phyloP scores from a whole-genome alignment of 2,329 filamentous ascomycete species.

The Sporothrix brasiliensis region DNA sequence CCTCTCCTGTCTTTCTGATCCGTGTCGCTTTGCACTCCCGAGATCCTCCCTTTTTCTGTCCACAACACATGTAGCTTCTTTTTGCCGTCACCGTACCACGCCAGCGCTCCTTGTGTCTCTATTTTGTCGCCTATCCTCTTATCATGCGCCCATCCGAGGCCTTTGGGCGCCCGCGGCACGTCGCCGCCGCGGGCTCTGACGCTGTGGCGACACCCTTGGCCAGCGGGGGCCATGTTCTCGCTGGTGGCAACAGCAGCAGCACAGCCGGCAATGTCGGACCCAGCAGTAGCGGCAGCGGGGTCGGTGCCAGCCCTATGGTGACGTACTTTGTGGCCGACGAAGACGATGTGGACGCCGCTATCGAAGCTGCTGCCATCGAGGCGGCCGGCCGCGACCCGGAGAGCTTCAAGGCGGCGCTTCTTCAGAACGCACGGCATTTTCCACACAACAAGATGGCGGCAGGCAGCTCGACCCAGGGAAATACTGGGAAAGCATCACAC shows the following conservation, averaged over 20 bases:
- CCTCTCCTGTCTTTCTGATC: background rate
- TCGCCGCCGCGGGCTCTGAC: constrained; percentile 44
- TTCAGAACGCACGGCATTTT: constrained; percentile 28
- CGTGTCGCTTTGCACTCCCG: background rate
- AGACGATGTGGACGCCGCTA: constrained; percentile 49
- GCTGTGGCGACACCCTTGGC: constrained; percentile 34
- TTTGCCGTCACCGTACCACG: background rate
- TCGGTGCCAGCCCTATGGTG: constrained; percentile 46
- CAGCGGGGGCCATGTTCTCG: constrained; percentile 28
- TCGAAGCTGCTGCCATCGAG: constrained; percentile 43
- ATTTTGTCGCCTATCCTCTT: background rate
- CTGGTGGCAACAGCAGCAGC: background rate
- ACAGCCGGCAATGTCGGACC: background rate
- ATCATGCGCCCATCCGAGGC: constrained; percentile 52
- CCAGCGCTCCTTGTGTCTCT: background rate
- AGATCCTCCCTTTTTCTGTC: background rate
- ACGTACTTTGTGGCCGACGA: constrained; percentile 57
- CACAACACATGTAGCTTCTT: constrained; percentile 20
- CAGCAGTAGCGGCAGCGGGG: constrained; percentile 14
- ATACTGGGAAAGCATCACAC: background rate
- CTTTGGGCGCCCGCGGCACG: constrained; percentile 47
- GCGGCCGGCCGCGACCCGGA: constrained; percentile 39
- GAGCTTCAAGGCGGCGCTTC: constrained; percentile 42
- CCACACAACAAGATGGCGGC: constrained; percentile 21
- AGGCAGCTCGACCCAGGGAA: constrained; percentile 2